phyloP scores from a whole-genome alignment of 352 stramenopile genomes.

The Phytophthora pini region DNA sequence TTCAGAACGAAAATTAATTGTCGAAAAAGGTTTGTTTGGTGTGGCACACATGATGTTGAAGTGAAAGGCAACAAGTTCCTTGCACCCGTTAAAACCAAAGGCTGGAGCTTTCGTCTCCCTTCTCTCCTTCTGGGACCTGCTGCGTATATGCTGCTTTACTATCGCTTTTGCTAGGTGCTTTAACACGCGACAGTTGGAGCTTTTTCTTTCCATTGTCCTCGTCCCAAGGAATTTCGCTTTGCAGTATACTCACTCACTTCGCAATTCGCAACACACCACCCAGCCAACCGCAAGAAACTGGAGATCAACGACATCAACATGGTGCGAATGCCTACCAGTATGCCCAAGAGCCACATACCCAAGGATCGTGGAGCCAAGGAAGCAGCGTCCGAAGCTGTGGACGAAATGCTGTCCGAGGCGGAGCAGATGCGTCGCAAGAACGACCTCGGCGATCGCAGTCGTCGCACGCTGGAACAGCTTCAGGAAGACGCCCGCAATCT shows the following conservation, averaged over 20 bases:
- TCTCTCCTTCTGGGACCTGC: constrained; percentile 19
- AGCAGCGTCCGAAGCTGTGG: constrained; percentile 17
- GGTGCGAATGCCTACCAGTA: constrained; percentile 34
- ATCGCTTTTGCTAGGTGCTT: constrained; percentile 1
- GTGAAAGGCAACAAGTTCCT: constrained; percentile 16
- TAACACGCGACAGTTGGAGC: constrained; percentile 11
- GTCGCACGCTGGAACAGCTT: constrained; percentile 45
- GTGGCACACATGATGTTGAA: constrained; percentile 26
- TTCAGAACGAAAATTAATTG: not conserved
- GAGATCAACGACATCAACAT: not conserved
- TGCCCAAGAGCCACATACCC: constrained; percentile 27
- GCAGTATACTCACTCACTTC: constrained; percentile 13
- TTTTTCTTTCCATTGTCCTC: constrained; percentile 4
- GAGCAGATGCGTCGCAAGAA: constrained; percentile 28
- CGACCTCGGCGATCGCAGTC: constrained; percentile 26
- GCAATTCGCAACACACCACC: constrained; percentile 27
- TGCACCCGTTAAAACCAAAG: not conserved
- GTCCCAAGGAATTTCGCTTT: constrained; percentile 9
- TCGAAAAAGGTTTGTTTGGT: constrained; percentile 1
- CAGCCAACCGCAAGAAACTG: constrained; percentile 3
- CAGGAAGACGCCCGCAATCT: constrained; percentile 52
- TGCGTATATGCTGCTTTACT: not conserved
- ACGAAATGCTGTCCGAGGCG: constrained; percentile 36
- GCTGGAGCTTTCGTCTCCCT: constrained; percentile 27
- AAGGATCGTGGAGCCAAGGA: constrained; percentile 30